Base-by-base conservation (phyloP, 257 asterid species). In the Solanum rostratum region DNA sequence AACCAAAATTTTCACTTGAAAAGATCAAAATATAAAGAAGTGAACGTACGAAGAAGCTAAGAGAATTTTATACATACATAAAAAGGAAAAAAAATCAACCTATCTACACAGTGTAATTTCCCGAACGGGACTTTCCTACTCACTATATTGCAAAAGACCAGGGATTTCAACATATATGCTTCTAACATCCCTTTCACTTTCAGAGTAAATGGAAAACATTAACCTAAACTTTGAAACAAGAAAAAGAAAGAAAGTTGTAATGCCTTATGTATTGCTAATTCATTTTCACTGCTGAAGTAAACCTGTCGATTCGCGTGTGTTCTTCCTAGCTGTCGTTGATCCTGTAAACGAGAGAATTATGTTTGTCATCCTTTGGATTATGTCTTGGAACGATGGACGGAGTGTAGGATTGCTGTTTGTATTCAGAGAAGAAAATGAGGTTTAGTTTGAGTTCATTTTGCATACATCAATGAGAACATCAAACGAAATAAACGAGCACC, bases 331-430 rank as follows among this genome's bases (percentile, higher is more conserved):
- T 76, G 62, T 4, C 18, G 82, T 8, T 55, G 37, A 76, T 4
- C 82, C 82, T 5, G 82, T 27, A 81, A 88, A 81, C 10, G 88
- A 39, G 33, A 87, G 90, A 57, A 91, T 89, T 30, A 91, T 54
- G 60, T 89, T 82, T 3, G 88, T 85, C 90, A 90, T 84, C 73
- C 68, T 89, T 43, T 66, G 90, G 65, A 94, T 87, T 59, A 93
- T 88, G 45, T 88, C 93, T 87, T 92, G 90, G 65, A 91, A 94
- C 2, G 96, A 92, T 3, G 98, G 98, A 24, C 98, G 96, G 20
- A 87, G 50, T 81, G 92, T 90, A 5, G 95, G 91, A 41, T 70
- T 88, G 84, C 96, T 92, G 95, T 78, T 60, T 43, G 59, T n/a
- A 69, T 69, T 2, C 19, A 50, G 65, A 39, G 65, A 33, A 85